These are phyloP conservation scores for Xerocomus minutiporus DNA, from an alignment of 1,284 basidiomycete genomes.

Conservation along the genomic window DNA sequence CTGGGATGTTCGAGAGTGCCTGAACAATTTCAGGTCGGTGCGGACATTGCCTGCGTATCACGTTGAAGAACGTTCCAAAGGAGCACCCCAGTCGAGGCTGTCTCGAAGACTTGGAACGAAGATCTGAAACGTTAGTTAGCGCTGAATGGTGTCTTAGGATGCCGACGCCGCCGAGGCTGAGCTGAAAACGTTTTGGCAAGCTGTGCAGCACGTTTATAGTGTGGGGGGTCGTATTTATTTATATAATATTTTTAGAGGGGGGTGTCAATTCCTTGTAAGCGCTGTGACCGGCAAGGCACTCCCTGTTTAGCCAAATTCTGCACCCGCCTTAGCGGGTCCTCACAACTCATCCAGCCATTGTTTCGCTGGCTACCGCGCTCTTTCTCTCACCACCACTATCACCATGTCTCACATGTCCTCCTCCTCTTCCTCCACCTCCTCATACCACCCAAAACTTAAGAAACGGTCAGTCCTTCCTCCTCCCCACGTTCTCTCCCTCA, in stretches of 20 bases:
- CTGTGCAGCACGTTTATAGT: neutral
- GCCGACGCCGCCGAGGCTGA: conserved; percentile 15
- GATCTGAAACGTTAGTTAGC: neutral
- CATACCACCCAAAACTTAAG: conserved; percentile 21
- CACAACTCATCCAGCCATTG: conserved; percentile 36
- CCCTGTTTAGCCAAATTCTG: conserved; percentile 35
- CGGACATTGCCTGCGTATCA: neutral
- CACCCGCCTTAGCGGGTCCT: conserved; percentile 30
- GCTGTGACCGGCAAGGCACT: conserved; percentile 38
- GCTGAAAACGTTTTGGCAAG: neutral
- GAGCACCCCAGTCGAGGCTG: no score
- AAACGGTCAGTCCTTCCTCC: conserved; percentile 36
- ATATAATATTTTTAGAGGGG: neutral
- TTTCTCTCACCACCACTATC: conserved; percentile 39
- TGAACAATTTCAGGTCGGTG: neutral
- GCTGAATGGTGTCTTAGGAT: conserved; percentile 7
- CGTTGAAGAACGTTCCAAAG: neutral
- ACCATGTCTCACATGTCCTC: conserved; percentile 29
- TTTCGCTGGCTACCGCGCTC: conserved; percentile 34
- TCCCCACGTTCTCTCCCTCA: conserved; percentile 22
- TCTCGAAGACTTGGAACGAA: neutral
- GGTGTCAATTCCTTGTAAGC: conserved; percentile 24
- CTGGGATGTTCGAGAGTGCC: neutral
- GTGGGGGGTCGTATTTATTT: conserved; percentile 10
- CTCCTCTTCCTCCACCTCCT: conserved; percentile 28